Base-by-base conservation (phyloP, 2,329 filamentous ascomycete species). In the Scleromitrula shiraiana region DNA sequence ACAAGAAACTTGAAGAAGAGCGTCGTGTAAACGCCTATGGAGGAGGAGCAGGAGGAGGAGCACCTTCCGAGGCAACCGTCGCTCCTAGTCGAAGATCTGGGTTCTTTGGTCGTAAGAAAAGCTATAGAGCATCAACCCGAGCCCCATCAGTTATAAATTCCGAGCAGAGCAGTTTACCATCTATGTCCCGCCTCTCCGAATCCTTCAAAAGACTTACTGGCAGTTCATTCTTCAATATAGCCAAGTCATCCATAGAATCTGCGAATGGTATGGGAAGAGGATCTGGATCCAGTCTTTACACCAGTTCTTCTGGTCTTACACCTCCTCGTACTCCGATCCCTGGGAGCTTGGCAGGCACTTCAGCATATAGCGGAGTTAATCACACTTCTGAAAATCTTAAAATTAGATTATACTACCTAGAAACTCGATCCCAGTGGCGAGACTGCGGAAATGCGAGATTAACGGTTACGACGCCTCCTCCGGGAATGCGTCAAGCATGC, bases 361-460 rank as follows among this genome's bases (percentile, higher is more conserved):
- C 51, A 7, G 58, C 53, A 15, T 61, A 56, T 68, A 12, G 58
- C 5, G 75, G 74, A 7, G 75, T 53, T n/a, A 78, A 80, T 17
- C 66, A 82, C 19, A 85, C 83, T 46, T 81, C 88, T 49, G 83
- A 83, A 46, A 89, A 93, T 59, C 80, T 91, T 43, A 90, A 90
- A 58, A 87, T 96, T 57, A 77, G 89, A 29, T 77, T 97, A 10
- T 95, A 97, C 64, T 74, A 87, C 41, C 82, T 91, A 41, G 83
- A 89, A 51, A 73, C 78, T 1, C 73, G 79, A 10, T 80, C 80
- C 41, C 91, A 91, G 64, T 98, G 93, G 93, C 82, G 88, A 52
- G 90, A 97, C 63, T 82, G 90, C 70, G 91, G 93, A 55, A 82
- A 87, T 57, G 94, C 89, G 51, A 75, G 81, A 30, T 70, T 98